Conservation (phyloP, 2,329 filamentous ascomycete species). For the Colletotrichum abscissum region DNA sequence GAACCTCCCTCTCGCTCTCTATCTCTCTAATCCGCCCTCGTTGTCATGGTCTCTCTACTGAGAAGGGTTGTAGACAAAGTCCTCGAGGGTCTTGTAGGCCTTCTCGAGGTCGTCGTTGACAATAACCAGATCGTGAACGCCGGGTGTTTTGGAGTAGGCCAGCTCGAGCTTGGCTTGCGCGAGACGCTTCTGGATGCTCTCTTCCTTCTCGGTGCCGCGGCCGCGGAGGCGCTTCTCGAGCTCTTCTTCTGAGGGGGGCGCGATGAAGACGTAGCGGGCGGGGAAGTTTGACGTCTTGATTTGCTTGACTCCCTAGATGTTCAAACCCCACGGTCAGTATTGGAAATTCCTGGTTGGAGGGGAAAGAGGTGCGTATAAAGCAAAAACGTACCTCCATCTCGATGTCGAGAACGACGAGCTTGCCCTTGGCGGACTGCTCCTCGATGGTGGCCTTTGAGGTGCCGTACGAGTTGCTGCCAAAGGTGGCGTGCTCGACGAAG, state of each 20-base stretch:
- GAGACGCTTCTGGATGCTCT: slow-evolving; percentile 75
- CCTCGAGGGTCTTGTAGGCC: slow-evolving; percentile 64
- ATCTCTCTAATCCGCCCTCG: too few relatives aligned
- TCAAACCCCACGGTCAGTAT: too few relatives aligned
- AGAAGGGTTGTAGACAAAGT: slow-evolving; percentile 55
- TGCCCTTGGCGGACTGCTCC: slow-evolving; percentile 76
- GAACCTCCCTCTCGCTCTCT: not conserved
- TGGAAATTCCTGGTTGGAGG: too few relatives aligned
- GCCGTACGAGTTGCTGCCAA: slow-evolving; percentile 88
- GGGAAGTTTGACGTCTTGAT: slow-evolving; percentile 81
- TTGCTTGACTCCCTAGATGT: slow-evolving; percentile 81
- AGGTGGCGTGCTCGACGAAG: slow-evolving; percentile 88
- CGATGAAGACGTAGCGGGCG: slow-evolving; percentile 86
- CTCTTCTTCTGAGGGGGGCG: slow-evolving; percentile 79
- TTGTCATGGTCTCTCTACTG: not conserved
- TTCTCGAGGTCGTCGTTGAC: slow-evolving; percentile 58
- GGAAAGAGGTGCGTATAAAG: too few relatives aligned
- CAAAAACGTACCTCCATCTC: slow-evolving; percentile 82
- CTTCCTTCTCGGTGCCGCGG: slow-evolving; percentile 82
- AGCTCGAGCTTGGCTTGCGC: slow-evolving; percentile 80
- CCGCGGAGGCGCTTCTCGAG: slow-evolving; percentile 81
- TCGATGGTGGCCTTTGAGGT: slow-evolving; percentile 84
- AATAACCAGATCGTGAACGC: slow-evolving; percentile 56
- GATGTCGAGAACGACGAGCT: slow-evolving; percentile 89
- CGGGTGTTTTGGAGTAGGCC: slow-evolving; percentile 75